These are phyloP conservation scores for Mortierella sp. DNA, from an alignment of 371 early-diverging fungal genomes.

Conservation along the genomic window DNA sequence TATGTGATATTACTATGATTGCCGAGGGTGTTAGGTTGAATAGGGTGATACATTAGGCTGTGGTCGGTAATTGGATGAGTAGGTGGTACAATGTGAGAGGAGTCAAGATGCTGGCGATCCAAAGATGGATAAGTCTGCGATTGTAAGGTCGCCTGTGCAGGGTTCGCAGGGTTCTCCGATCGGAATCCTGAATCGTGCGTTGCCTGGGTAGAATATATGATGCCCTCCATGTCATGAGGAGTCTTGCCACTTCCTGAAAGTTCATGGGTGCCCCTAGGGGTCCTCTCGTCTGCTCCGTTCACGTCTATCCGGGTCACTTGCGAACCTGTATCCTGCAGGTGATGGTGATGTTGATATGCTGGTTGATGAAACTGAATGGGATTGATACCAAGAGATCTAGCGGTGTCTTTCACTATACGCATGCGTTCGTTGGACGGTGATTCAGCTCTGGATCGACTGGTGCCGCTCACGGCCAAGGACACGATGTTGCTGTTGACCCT, in stretches of 20 bases:
- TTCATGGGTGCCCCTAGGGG: background rate
- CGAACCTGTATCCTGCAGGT: slow-evolving; percentile 9
- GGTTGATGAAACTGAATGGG: slow-evolving; percentile 13
- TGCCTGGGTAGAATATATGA: slow-evolving; percentile 7
- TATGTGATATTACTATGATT: slow-evolving; percentile 45
- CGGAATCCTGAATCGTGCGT: background rate
- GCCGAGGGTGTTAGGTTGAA: slow-evolving; percentile 13
- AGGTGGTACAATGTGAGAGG: background rate
- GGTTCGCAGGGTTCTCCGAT: background rate
- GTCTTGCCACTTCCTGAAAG: slow-evolving; percentile 1
- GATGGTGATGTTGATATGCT: slow-evolving; percentile 15
- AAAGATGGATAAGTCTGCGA: background rate
- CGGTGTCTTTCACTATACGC: slow-evolving; percentile 35
- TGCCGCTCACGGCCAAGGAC: slow-evolving; percentile 1
- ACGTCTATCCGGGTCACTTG: slow-evolving; percentile 2
- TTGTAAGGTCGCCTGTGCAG: background rate
- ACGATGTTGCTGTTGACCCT: slow-evolving; percentile 14
- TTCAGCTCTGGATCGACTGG: slow-evolving; percentile 28
- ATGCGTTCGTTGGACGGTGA: slow-evolving; percentile 42
- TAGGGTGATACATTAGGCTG: slow-evolving; percentile 1
- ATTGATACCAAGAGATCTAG: slow-evolving; percentile 36
- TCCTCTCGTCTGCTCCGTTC: slow-evolving; percentile 9
- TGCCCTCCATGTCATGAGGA: slow-evolving; percentile 31
- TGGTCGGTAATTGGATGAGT: slow-evolving; percentile 15
- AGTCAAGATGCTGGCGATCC: background rate